Conservation (phyloP, 2,329 filamentous ascomycete genomes). For the Acrocalymma vagum region DNA sequence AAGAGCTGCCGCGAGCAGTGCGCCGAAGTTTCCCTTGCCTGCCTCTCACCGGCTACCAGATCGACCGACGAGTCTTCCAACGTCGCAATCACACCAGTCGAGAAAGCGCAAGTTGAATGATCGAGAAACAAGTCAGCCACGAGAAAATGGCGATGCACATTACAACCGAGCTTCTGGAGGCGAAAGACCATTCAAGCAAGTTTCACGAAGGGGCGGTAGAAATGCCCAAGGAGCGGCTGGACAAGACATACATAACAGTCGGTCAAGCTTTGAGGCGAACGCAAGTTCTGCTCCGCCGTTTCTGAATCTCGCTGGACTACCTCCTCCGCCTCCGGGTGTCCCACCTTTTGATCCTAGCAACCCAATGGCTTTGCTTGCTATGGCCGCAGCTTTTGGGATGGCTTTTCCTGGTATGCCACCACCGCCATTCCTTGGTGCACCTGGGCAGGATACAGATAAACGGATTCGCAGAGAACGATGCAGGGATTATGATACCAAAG, state of each 20-base stretch:
- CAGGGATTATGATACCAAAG: constrained; percentile 75
- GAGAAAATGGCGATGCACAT: constrained; percentile 51
- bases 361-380: constrained; percentile 69
- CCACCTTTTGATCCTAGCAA: constrained; percentile 66
- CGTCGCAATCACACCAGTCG: constrained; percentile 33
- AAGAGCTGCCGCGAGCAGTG: too few species aligned
- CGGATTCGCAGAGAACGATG: constrained; percentile 61
- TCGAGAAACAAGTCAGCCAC: constrained; percentile 54
- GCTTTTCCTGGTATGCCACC: constrained; percentile 50
- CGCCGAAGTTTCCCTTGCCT: too few species aligned
- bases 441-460: constrained; percentile 25
- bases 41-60: constrained; percentile 19
- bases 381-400: constrained; percentile 60
- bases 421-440: constrained; percentile 44
- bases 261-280: constrained; percentile 13
- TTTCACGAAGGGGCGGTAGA: constrained; percentile 60
- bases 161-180: constrained; percentile 36
- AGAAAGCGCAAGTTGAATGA: constrained; percentile 68
- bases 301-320: too few species aligned
- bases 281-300: constrained; percentile 10
- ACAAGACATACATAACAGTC: too few species aligned
- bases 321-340: constrained; percentile 56
- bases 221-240: constrained; percentile 8
- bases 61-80: constrained; percentile 17
- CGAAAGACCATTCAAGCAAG: constrained; percentile 62